These are phyloP conservation scores for Ophiocordyceps polyrhachis-furcata DNA, from an alignment of 2,329 filamentous ascomycete genomes.

Conservation along the genomic window DNA sequence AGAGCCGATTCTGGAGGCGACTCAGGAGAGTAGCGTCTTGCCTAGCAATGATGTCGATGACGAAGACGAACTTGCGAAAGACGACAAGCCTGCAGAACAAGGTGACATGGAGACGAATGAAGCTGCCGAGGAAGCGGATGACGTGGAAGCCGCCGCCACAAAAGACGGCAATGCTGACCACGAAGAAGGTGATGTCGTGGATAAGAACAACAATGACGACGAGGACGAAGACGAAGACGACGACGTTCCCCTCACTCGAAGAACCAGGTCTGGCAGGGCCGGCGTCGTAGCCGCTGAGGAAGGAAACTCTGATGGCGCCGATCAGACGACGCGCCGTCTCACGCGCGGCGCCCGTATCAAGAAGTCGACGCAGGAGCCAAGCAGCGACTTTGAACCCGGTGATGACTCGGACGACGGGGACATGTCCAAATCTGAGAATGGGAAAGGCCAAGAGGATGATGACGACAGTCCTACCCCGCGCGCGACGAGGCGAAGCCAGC, in stretches of 20 bases:
- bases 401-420: conserved; percentile 39
- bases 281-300: conserved; percentile 13
- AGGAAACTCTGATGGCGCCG: conserved; percentile 9
- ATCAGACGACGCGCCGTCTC: conserved; percentile 21
- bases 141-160: conserved; percentile 9
- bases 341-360: conserved; percentile 25
- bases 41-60: conserved; percentile 15
- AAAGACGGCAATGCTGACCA: conserved; percentile 2
- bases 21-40: conserved; percentile 28
- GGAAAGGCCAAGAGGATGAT: conserved; percentile 24
- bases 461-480: conserved; percentile 28
- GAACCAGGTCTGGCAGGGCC: conserved; percentile 21
- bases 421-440: conserved; percentile 22
- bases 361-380: conserved; percentile 31
- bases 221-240: conserved; percentile 31
- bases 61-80: conserved; percentile 18
- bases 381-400: conserved; percentile 42
- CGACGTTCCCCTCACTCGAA: conserved; percentile 27
- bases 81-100: conserved; percentile 12
- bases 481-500: conserved; percentile 24
- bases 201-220: conserved; percentile 10
- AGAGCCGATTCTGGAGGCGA: conserved; percentile 31
- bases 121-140: conserved; percentile 1
- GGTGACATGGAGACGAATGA: conserved; percentile 13
- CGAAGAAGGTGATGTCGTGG: conserved; percentile 11